These are phyloP conservation scores for Chrysochromulina tobinii DNA, from an alignment of 78 protist species.

Conservation along the genomic window DNA sequence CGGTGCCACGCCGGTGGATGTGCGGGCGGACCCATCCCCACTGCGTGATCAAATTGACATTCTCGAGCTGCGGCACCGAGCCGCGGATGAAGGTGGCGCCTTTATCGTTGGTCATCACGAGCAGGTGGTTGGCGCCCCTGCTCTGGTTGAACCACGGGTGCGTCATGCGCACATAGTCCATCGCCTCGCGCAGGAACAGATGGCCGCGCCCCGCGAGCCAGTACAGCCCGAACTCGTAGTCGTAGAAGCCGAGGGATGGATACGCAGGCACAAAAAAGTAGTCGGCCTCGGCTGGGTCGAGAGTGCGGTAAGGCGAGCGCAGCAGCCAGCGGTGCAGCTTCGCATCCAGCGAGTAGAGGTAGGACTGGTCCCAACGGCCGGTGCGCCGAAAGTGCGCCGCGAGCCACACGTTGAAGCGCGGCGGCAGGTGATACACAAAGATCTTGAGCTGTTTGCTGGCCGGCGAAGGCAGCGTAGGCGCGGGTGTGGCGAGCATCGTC, in stretches of 20 bases:
- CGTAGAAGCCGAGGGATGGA: background rate
- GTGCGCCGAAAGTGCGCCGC: background rate
- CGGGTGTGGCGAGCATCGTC: no score
- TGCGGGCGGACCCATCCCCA: constrained; percentile 15
- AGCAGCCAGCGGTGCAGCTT: background rate
- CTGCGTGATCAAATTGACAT: background rate
- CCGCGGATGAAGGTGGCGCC: constrained; percentile 23
- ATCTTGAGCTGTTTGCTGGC: no score
- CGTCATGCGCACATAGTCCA: background rate
- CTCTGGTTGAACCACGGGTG: background rate
- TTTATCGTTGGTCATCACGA: constrained; percentile 13
- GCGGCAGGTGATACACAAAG: no score
- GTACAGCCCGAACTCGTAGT: background rate
- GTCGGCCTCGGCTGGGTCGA: background rate
- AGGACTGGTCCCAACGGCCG: constrained; percentile 14
- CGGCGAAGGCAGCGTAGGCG: no score
- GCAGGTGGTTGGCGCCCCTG: background rate
- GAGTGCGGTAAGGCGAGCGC: background rate
- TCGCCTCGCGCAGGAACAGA: background rate
- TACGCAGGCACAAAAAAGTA: background rate
- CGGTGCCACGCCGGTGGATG: background rate
- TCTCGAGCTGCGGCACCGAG: background rate
- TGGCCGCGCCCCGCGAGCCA: background rate
- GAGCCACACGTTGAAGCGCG: background rate
- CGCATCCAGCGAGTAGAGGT: background rate